A percentile compares a stretch with the other conserved stretches of the same genome.
phyloP scores from a whole-genome alignment of 495 filamentous ascomycete species.

The Xylaria palmicola region DNA sequence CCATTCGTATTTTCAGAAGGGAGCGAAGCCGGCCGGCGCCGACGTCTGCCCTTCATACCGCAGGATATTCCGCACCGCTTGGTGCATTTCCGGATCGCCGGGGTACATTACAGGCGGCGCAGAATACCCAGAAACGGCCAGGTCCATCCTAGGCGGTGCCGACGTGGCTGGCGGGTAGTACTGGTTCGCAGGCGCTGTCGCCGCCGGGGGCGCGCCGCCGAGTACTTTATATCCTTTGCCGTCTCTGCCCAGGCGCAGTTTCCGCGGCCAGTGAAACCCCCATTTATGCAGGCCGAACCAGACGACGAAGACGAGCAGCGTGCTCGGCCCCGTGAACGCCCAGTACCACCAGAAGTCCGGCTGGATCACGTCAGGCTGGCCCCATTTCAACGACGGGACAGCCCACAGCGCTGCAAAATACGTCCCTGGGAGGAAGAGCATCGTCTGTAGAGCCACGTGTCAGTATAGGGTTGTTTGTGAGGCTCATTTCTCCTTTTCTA shows the following conservation, averaged over 20 bases:
- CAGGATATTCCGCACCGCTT: neutral
- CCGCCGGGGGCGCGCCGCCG: neutral
- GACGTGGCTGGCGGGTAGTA: neutral
- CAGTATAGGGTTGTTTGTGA: neutral
- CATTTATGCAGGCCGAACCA: conserved; percentile 19
- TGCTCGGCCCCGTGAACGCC: conserved; percentile 32
- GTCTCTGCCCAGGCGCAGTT: neutral
- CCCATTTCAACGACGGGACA: conserved; percentile 38
- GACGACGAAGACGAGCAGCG: conserved; percentile 23
- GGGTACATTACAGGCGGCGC: neutral
- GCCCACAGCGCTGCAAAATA: conserved; percentile 40
- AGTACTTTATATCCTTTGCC: neutral
- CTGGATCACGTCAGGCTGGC: conserved; percentile 24
- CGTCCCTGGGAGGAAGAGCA: conserved; percentile 39
- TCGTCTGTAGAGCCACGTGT: conserved; percentile 18
- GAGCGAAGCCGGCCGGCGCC: neutral
- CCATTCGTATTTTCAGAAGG: neutral
- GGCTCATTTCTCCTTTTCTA: neutral
- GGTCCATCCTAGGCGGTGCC: too few relatives aligned
- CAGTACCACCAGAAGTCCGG: conserved; percentile 40
- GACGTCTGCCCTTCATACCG: neutral
- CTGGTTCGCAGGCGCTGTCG: neutral
- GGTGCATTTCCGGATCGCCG: neutral
- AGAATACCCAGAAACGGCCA: too few relatives aligned
- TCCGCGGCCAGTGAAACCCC: neutral